Evolutionary conservation across 129 eudicot species (phyloP), one percentile per base, ranked within the genome.

Genomic region (Escallonia herrerae): DNA sequence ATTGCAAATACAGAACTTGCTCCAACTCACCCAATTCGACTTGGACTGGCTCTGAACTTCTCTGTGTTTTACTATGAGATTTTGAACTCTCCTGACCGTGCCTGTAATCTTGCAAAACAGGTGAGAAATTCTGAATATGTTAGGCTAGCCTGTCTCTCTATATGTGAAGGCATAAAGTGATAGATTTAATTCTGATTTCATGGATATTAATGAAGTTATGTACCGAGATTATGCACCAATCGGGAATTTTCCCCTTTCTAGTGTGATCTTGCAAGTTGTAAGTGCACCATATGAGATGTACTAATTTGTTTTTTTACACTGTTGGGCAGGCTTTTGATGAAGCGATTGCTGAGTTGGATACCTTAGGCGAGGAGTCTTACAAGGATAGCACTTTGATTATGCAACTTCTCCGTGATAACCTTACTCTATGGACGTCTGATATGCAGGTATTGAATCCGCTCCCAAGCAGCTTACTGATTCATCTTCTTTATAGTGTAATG

Each of bases 301-400:
- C 2, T 53, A 14, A 53, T 53, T 4, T 3, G 5, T 53, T 53
- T 37, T 53, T 33, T 5, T 53, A 4, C 33, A n/a, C 12, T 7
- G 58, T 33, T 68, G 50, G 38, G 11, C 72, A 86, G 95, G 95
- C 95, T 2, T 86, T 86, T 69, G 95, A 86, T 83, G 95, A 86
- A 75, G 95, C 95, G 43, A 86, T 86, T 58, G 94, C 94, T 45
- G 94, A 86, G 73, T 70, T 86, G 63, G 94, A 86, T 76, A 86
- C 94, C 37, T 70, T 86, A 61, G 94, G 94, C 15, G 94, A 86
- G 71, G 94, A 86, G 73, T 85, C 93, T n/a, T 85, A 86, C 81
- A 85, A 85, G 72, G 91, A 85, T 54, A 85, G 91, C 91, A 85
- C 91, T 53, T 74, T 85, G 85, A 85, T 85, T 41, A 85, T 85